These are phyloP conservation scores for Fusarium nodosum DNA, from an alignment of 2,329 filamentous ascomycete genomes.

Conservation along the genomic window DNA sequence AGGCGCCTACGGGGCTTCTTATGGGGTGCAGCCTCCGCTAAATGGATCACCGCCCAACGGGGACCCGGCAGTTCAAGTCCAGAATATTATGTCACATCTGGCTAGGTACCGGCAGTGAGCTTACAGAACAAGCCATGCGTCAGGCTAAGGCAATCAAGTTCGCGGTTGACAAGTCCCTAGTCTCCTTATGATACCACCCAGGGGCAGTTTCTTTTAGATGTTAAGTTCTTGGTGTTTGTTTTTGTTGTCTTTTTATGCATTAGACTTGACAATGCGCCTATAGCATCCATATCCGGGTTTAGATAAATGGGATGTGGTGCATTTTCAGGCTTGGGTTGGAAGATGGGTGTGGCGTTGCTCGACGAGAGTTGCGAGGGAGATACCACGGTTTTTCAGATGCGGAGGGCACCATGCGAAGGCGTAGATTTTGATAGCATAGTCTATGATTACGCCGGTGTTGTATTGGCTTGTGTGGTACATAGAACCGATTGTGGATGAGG, in stretches of 20 bases:
- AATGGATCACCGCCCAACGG: conserved; percentile 49
- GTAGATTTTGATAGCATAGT: conserved; percentile 38
- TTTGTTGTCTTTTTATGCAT: conserved; percentile 26
- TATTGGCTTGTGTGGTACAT: conserved; percentile 18
- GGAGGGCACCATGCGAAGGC: conserved; percentile 6
- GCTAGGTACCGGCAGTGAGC: conserved; percentile 71
- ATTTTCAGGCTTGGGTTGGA: conserved; percentile 11
- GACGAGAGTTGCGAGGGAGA: conserved; percentile 15
- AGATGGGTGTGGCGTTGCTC: conserved; percentile 41
- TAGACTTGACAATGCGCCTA: conserved; percentile 26
- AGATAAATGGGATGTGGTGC: conserved; percentile 18
- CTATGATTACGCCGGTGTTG: conserved; percentile 28
- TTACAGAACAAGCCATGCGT: neutral
- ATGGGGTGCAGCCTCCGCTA: conserved; percentile 51
- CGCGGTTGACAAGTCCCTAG: conserved; percentile 24
- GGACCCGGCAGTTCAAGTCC: conserved; percentile 67
- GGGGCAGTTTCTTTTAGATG: conserved; percentile 30
- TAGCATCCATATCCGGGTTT: conserved; percentile 19
- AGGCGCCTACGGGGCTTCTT: conserved; percentile 50
- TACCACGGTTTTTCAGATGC: conserved; percentile 4
- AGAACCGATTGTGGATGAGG: conserved; percentile 20
- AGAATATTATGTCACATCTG: conserved; percentile 81
- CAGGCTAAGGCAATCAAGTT: conserved; percentile 3
- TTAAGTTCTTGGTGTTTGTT: conserved; percentile 18
- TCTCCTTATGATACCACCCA: conserved; percentile 35